These are phyloP conservation scores for Lactarius hengduanensis DNA, from an alignment of 768 basidiomycete genomes.

Conservation along the genomic window DNA sequence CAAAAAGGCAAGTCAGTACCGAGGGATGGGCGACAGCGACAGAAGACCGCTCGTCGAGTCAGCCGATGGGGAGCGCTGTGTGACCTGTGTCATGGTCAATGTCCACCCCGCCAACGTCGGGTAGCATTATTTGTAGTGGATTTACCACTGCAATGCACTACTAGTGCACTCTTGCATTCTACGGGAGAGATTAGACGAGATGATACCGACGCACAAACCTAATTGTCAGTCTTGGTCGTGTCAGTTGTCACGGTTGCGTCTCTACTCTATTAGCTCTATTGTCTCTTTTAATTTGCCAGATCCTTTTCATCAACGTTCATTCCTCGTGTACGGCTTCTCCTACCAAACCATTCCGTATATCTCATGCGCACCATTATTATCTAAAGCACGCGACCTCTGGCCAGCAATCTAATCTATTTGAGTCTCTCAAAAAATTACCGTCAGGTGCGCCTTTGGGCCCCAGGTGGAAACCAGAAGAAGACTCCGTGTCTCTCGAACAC, in stretches of 20 bases:
- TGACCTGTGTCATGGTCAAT: background rate
- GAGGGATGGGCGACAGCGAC: constrained; percentile 8
- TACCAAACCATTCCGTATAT: background rate
- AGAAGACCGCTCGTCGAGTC: constrained; percentile 6
- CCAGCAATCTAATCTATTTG: background rate
- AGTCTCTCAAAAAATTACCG: background rate
- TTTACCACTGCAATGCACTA: background rate
- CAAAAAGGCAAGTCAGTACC: constrained; percentile 17
- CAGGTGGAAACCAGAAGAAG: background rate
- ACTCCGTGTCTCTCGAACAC: background rate
- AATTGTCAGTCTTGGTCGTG: background rate
- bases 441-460: background rate
- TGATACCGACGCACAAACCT: background rate
- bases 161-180: background rate
- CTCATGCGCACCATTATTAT: background rate
- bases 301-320: background rate
- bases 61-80: constrained; percentile 10
- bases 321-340: background rate
- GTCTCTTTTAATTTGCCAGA: background rate
- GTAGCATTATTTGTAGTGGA: constrained; percentile 1
- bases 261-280: constrained; percentile 4
- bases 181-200: background rate
- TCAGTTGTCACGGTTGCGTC: background rate
- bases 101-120: background rate
- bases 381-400: background rate